Evolutionary conservation across 768 basidiomycete species (phyloP).

Genomic region (Boletus insuetus): DNA sequence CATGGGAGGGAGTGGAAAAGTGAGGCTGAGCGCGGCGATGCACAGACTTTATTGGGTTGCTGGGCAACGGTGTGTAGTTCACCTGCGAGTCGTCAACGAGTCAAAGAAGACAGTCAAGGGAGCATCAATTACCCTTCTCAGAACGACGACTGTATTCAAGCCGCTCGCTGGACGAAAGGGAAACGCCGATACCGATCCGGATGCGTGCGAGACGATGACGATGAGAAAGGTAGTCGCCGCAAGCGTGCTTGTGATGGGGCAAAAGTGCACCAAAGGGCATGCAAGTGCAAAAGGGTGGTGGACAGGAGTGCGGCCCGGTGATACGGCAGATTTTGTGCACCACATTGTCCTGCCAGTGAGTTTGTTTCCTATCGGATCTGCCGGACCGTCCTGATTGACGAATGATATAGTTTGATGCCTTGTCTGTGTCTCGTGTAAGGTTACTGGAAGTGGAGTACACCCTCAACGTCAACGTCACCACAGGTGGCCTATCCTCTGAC

Average conservation of each 20-base stretch:
- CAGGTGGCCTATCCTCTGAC: constrained; percentile 58
- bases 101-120: constrained; percentile 66
- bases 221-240: constrained; percentile 63
- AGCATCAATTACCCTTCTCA: constrained; percentile 59
- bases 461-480: constrained; percentile 60
- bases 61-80: constrained; percentile 73
- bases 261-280: constrained; percentile 59
- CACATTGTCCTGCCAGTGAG: constrained; percentile 74
- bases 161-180: constrained; percentile 37
- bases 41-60: constrained; percentile 78
- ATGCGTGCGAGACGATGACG: constrained; percentile 63
- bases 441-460: constrained; percentile 77
- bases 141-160: constrained; percentile 65
- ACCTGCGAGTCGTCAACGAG: constrained; percentile 63
- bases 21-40: constrained; percentile 63
- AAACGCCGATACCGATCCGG: constrained; percentile 40
- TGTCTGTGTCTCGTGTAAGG: constrained; percentile 64
- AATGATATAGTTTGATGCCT: constrained; percentile 54
- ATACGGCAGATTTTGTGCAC: constrained; percentile 62
- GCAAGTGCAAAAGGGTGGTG: constrained; percentile 89
- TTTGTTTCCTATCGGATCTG: constrained; percentile 9
- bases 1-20: constrained; percentile 61
- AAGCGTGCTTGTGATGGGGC: constrained; percentile 62
- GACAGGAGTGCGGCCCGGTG: constrained; percentile 70
- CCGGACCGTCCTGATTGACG: constrained; percentile 1